Base-by-base conservation (phyloP, 176 grass and related monocot genomes). In the Oryza australiensis region DNA sequence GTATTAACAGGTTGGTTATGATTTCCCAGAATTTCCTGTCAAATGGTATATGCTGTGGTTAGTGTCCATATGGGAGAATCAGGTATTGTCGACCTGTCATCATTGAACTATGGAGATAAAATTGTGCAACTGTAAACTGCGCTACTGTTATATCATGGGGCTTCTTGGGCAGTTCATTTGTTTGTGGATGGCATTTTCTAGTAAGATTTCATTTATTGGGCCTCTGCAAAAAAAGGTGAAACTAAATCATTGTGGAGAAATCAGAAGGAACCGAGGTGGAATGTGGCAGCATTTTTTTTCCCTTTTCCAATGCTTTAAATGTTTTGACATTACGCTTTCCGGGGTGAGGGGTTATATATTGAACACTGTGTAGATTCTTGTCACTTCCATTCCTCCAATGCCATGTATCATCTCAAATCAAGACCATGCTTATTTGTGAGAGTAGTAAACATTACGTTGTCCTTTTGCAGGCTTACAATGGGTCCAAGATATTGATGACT, bases 1-100 rank as follows among this genome's bases (percentile, higher is more conserved):
- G 97, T 96, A 82, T 84, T 96, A 85, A 80, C 87, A 99, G 97
- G 97, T 93, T 79, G 79, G 77, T 88, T 89, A 37, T 73, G 33
- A 41, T 76, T 69, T 55, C 20, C 14, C 3, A 75, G 18, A 23
- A 42, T 26, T 64, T 64, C 27, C 16, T 82, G 32, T 48, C 12
- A 14, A 12, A 28, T 70, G 20, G 12, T 76, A 34, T 66, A 62
- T 33, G 55, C 37, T 22, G 64, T 85, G 51, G 53, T 75, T 42
- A 74, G 71, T 67, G 57, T n/a, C 12, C 26, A 55, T n/a, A 29
- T 18, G 24, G 59, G 18, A 32, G 2, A 37, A 82, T 62, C 64
- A 59, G 7, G 18, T 59, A 40, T 29, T 64, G 32, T 24, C 37
- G 12, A 16, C 9, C 16, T 48, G 23, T 24, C 38, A 12, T 33